These are phyloP conservation scores for Zygoascus bituminiphila DNA, from an alignment of 805 yeast genomes.

Conservation along the genomic window DNA sequence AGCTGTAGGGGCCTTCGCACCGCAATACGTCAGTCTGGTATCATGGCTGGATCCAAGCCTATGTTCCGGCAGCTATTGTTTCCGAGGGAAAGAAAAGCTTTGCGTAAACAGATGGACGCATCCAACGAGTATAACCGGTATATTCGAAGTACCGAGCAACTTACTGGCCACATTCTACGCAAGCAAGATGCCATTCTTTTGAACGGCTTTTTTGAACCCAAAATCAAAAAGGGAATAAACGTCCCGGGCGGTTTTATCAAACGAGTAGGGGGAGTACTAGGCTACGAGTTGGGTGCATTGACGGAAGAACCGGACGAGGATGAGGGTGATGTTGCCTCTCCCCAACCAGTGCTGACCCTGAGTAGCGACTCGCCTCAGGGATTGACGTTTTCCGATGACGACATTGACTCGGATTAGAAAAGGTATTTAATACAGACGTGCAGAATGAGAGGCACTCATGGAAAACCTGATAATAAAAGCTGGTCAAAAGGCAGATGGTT, in stretches of 20 bases:
- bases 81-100: constrained; percentile 13
- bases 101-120: constrained; percentile 5
- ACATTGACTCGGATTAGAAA: constrained; percentile 18
- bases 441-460: no score
- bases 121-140: constrained; percentile 10
- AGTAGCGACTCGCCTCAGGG: not conserved
- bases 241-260: constrained; percentile 1
- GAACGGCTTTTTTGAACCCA: constrained; percentile 13
- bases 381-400: constrained; percentile 18
- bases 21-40: constrained; percentile 5
- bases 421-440: not conserved
- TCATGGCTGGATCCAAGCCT: not conserved
- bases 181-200: constrained; percentile 7
- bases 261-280: constrained; percentile 10
- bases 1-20: constrained; percentile 16
- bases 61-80: constrained; percentile 10
- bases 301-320: constrained; percentile 2
- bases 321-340: constrained; percentile 1
- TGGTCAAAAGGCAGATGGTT: no score
- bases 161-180: constrained; percentile 4
- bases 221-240: constrained; percentile 3
- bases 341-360: not conserved
- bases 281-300: not conserved
- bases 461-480: no score
- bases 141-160: not conserved